phyloP scores from a whole-genome alignment of 106 monocot genomes.

The Dactylorhiza incarnata region DNA sequence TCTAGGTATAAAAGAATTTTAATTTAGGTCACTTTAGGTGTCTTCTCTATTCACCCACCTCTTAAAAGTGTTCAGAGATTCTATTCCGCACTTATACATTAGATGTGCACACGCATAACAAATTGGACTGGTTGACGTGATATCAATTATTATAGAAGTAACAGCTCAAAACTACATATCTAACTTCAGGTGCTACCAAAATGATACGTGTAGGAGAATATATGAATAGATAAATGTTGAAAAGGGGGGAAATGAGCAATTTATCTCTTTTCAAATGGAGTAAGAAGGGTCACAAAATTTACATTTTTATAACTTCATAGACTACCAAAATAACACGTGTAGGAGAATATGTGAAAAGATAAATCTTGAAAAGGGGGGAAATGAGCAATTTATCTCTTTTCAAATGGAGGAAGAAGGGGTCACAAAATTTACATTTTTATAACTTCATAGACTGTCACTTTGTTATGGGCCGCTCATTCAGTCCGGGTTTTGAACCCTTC shows the following conservation, averaged over 20 bases:
- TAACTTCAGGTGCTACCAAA: neutral
- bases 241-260: neutral
- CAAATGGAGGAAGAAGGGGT: neutral
- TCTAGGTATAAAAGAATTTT: no score
- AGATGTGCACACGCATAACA: neutral
- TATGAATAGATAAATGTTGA: neutral
- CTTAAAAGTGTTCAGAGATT: no score
- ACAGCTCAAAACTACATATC: neutral
- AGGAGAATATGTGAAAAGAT: neutral
- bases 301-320: neutral
- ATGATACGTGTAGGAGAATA: neutral
- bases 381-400: neutral
- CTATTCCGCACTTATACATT: neutral
- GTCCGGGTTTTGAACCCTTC: no score
- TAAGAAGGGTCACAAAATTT: neutral
- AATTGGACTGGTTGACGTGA: neutral
- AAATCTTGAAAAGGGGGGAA: neutral
- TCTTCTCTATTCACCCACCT: no score
- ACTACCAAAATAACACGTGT: neutral
- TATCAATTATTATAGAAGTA: neutral
- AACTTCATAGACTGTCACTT: neutral
- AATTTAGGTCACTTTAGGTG: no score
- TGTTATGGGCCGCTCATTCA: no score
- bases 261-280: neutral
- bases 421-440: neutral